Percentiles rank a stretch among this genome's conserved stretches.
Evolutionary conservation across 192 early-diverging fungal species (phyloP).

Genomic region (Cetraspora pellucida): DNA sequence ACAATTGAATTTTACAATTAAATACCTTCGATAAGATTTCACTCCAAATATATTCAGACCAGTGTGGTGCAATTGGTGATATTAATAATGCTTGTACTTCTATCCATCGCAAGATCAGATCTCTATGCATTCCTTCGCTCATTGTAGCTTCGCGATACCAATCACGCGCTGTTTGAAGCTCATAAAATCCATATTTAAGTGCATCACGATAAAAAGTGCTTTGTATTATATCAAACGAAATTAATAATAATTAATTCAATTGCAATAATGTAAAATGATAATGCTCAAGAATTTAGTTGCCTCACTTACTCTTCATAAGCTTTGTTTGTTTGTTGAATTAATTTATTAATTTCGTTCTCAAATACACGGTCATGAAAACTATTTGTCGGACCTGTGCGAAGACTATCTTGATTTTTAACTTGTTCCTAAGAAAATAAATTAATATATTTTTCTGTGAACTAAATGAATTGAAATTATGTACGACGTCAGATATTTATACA

Average conservation of each 20-base stretch:
- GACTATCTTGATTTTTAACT: slow-evolving; percentile 42
- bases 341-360: slow-evolving; percentile 82
- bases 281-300: neutral
- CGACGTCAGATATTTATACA: neutral
- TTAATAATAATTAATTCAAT: neutral
- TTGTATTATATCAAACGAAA: neutral
- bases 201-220: slow-evolving; percentile 90
- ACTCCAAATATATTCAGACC: slow-evolving; percentile 90
- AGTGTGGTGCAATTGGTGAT: slow-evolving; percentile 91
- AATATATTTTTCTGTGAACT: neutral
- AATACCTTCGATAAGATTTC: slow-evolving; percentile 70
- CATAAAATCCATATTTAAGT: slow-evolving; percentile 88
- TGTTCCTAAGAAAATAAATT: slow-evolving; percentile 55
- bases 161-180: slow-evolving; percentile 82
- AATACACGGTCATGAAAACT: slow-evolving; percentile 91
- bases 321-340: slow-evolving; percentile 65
- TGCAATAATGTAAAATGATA: neutral
- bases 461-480: neutral
- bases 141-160: slow-evolving; percentile 83
- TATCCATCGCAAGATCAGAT: slow-evolving; percentile 82
- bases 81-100: slow-evolving; percentile 83
- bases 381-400: slow-evolving; percentile 53
- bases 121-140: slow-evolving; percentile 81
- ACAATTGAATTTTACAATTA: neutral
- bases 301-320: slow-evolving; percentile 62